A percentile compares a stretch with the other conserved stretches of the same genome.
Evolutionary conservation across 2,329 filamentous ascomycete genomes (phyloP).

Genomic region (Fusarium lateritium): DNA sequence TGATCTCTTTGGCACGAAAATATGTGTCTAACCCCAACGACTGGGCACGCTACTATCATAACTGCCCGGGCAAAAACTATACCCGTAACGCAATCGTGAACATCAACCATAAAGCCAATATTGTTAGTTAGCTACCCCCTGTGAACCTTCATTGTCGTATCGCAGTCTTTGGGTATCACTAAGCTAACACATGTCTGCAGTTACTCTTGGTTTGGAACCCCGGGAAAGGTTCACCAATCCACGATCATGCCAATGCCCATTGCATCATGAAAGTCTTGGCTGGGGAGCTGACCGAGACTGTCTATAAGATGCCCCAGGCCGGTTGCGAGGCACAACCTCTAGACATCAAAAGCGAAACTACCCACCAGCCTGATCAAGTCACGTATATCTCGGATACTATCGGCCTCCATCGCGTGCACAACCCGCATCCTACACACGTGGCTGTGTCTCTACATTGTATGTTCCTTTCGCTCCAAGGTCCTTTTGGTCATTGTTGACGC

Average conservation of each 20-base stretch:
- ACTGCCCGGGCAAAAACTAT: constrained; percentile 19
- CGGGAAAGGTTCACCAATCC: constrained; percentile 21
- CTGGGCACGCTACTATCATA: constrained; percentile 22
- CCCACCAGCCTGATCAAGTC: constrained; percentile 13
- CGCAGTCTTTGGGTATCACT: neutral
- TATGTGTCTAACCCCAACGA: constrained; percentile 22
- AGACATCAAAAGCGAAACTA: constrained; percentile 7
- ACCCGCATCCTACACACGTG: constrained; percentile 23
- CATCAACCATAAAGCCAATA: constrained; percentile 22
- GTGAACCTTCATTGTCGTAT: neutral
- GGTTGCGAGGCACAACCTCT: neutral
- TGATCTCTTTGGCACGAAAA: constrained; percentile 3
- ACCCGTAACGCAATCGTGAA: constrained; percentile 15
- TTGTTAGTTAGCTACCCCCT: neutral
- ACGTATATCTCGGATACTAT: constrained; percentile 24
- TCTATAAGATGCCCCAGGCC: constrained; percentile 6
- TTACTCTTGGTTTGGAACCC: constrained; percentile 22
- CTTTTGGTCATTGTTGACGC: rapidly evolving
- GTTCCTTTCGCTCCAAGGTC: rapidly evolving
- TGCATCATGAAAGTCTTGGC: constrained; percentile 23
- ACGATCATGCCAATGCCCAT: constrained; percentile 25
- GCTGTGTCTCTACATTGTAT: constrained; percentile 18
- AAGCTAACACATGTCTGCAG: neutral
- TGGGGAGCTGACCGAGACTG: constrained; percentile 16
- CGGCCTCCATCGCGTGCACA: constrained; percentile 20